A percentile compares a stretch with the other conserved stretches of the same genome.
These are phyloP conservation scores for Cephalotrichum gorgonifer DNA, from an alignment of 2,329 filamentous ascomycete genomes.

Conservation along the genomic window DNA sequence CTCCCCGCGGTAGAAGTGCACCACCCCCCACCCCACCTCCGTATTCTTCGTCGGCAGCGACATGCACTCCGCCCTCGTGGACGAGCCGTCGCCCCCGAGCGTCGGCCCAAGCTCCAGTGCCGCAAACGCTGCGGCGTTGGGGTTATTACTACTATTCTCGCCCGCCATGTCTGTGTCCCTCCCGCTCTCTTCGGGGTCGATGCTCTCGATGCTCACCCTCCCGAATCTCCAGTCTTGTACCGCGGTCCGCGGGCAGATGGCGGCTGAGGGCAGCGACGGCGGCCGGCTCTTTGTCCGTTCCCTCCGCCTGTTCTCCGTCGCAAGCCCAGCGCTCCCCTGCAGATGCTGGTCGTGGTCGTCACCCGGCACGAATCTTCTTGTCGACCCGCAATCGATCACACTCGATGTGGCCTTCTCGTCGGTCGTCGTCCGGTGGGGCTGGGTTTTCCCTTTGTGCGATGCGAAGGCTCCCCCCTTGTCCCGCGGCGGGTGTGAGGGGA, in stretches of 20 bases:
- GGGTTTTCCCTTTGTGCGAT: background rate
- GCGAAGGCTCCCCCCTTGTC: conserved; percentile 8
- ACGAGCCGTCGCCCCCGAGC: conserved; percentile 51
- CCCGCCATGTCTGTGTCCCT: conserved; percentile 20
- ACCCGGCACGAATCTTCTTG: conserved; percentile 18
- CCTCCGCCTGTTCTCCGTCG: conserved; percentile 29
- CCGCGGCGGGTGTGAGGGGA: conserved; percentile 37
- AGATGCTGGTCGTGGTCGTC: too few relatives aligned
- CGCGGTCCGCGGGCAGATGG: conserved; percentile 37
- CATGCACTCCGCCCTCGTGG: conserved; percentile 73
- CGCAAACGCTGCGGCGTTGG: conserved; percentile 34
- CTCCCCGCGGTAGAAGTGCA: conserved; percentile 84
- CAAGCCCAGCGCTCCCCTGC: conserved; percentile 24
- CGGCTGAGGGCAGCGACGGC: conserved; percentile 29
- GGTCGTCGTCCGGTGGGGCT: conserved; percentile 5
- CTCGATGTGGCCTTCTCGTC: conserved; percentile 7
- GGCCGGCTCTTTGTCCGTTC: conserved; percentile 29
- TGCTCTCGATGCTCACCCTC: conserved; percentile 65
- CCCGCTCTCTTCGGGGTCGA: conserved; percentile 51
- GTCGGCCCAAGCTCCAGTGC: conserved; percentile 44
- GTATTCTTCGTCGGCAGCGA: conserved; percentile 62
- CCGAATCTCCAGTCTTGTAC: conserved; percentile 72
- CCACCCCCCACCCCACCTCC: conserved; percentile 81
- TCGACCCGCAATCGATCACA: conserved; percentile 41
- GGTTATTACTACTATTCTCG: conserved; percentile 10